phyloP scores from a whole-genome alignment of 2,329 filamentous ascomycete genomes.

The Penicillium olsonii region DNA sequence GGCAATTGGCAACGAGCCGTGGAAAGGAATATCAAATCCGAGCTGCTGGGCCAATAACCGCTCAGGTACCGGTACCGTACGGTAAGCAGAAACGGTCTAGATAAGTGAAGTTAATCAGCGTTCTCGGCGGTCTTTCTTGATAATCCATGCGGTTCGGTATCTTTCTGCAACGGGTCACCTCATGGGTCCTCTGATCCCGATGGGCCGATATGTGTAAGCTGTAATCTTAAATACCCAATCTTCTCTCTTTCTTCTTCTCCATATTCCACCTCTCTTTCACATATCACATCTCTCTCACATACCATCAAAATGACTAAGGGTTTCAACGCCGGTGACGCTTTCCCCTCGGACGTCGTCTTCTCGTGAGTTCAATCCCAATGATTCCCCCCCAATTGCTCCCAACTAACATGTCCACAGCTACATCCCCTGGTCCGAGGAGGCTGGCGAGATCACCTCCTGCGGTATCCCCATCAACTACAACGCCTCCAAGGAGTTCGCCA shows the following conservation, averaged over 20 bases:
- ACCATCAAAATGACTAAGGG: conserved; percentile 56
- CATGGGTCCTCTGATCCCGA: conserved; percentile 26
- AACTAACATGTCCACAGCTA: conserved; percentile 55
- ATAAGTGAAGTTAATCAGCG: conserved; percentile 8
- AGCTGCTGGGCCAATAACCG: not conserved
- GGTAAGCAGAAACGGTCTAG: not conserved
- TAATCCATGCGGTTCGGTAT: conserved; percentile 40
- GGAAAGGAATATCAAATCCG: not conserved
- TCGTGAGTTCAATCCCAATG: conserved; percentile 50
- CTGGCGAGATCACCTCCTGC: conserved; percentile 69
- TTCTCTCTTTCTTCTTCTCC: conserved; percentile 12
- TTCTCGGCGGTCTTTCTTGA: conserved; percentile 40
- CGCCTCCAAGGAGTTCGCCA: conserved; percentile 72
- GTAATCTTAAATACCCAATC: conserved; percentile 19
- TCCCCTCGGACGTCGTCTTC: conserved; percentile 80
- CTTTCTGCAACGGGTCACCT: conserved; percentile 39
- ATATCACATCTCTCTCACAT: conserved; percentile 5
- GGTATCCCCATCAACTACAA: conserved; percentile 77
- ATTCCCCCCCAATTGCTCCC: not conserved
- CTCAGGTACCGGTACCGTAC: too few relatives aligned
- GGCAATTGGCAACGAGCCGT: not conserved
- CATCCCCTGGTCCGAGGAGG: conserved; percentile 73
- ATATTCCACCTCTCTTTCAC: conserved; percentile 8
- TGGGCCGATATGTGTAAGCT: conserved; percentile 30
- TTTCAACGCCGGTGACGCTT: conserved; percentile 77